phyloP scores from a whole-genome alignment of 345 rosid species.

The Diplotaxis tenuifolia region DNA sequence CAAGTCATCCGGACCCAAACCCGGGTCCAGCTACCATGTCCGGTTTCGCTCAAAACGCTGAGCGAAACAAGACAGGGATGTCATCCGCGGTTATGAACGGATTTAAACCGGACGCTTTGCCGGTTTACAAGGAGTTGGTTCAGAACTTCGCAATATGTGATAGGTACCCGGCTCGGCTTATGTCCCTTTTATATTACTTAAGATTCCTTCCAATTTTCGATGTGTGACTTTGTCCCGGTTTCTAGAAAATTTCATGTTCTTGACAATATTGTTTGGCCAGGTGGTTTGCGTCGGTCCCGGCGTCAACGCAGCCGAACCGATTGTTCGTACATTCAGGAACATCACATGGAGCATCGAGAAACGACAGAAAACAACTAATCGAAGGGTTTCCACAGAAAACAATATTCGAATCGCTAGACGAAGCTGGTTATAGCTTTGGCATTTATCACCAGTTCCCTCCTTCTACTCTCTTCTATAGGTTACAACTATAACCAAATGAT shows the following conservation, averaged over 20 bases:
- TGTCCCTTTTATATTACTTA: background rate
- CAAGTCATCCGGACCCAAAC: conserved; percentile 40
- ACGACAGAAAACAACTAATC: conserved; percentile 39
- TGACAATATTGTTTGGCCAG: conserved; percentile 8
- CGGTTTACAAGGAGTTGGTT: conserved; percentile 58
- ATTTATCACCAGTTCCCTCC: conserved; percentile 57
- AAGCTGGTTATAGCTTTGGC: conserved; percentile 52
- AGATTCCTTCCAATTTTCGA: background rate
- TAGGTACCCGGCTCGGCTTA: conserved; percentile 9
- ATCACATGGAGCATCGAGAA: conserved; percentile 58
- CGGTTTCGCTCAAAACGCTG: conserved; percentile 71
- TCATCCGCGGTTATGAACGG: conserved; percentile 72
- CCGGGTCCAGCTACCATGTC: conserved; percentile 50
- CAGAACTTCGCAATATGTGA: conserved; percentile 62
- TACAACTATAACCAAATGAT: background rate
- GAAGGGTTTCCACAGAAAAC: conserved; percentile 69
- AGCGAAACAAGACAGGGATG: conserved; percentile 45
- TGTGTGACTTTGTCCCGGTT: conserved; percentile 28
- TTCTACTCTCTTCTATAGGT: conserved; percentile 60
- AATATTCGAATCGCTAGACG: conserved; percentile 58
- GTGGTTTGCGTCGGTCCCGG: conserved; percentile 66
- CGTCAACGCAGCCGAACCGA: conserved; percentile 64
- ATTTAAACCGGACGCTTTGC: conserved; percentile 56
- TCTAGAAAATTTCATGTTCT: conserved; percentile 21
- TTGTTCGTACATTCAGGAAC: conserved; percentile 59